Percentiles rank a stretch among this genome's conserved stretches.
Conservation (phyloP, 768 basidiomycete genomes). For the Mycena vitilis region DNA sequence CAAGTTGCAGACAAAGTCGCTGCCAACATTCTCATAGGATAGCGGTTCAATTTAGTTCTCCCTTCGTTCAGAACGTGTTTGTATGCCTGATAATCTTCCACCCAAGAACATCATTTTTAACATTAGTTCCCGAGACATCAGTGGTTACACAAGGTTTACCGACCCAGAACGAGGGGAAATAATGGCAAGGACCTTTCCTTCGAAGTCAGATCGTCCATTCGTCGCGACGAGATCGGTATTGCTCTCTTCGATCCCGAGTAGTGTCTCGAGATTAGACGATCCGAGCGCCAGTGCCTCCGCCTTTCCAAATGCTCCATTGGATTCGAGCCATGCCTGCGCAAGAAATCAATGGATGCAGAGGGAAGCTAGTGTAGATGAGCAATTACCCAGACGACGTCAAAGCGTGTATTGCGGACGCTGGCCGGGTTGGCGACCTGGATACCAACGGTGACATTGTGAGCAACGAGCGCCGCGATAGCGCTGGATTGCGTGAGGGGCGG, state of each 20-base stretch:
- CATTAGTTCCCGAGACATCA: neutral
- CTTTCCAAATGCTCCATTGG: conserved; percentile 50
- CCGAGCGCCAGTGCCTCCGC: conserved; percentile 51
- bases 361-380: neutral
- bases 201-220: conserved; percentile 50
- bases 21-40: no score
- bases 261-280: conserved; percentile 55
- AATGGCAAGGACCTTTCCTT: conserved; percentile 53
- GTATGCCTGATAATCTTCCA: no score
- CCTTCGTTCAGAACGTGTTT: no score
- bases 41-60: no score
- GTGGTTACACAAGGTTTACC: conserved; percentile 11
- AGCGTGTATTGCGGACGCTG: conserved; percentile 76
- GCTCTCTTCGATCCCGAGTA: conserved; percentile 49
- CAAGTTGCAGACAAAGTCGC: no score
- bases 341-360: neutral
- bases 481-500: conserved; percentile 72
- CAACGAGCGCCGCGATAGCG: conserved; percentile 68
- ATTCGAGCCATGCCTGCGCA: conserved; percentile 52
- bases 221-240: conserved; percentile 54
- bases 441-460: conserved; percentile 79
- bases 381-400: conserved; percentile 86
- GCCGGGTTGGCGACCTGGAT: conserved; percentile 77
- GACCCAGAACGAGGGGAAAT: conserved; percentile 40
- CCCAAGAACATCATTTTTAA: no score